Percentiles rank a stretch among this genome's conserved stretches.
These are phyloP conservation scores for Suillus discolor DNA, from an alignment of 768 basidiomycete species.

Conservation along the genomic window DNA sequence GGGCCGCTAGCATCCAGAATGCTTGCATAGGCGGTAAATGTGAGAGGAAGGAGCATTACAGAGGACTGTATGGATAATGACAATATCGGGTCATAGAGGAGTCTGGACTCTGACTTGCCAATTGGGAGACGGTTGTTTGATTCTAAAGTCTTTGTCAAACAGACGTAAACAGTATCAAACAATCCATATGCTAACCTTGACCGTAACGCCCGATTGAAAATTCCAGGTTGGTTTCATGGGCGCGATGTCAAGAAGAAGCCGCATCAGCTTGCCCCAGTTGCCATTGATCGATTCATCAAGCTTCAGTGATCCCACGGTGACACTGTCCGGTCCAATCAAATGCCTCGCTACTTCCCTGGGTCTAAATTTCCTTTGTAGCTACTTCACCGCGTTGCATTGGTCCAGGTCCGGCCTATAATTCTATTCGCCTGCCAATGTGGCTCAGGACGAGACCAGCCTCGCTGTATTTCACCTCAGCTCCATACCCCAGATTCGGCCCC, in stretches of 20 bases:
- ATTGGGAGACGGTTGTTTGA: slow-evolving; percentile 28
- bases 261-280: neutral
- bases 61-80: neutral
- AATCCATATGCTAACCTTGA: neutral
- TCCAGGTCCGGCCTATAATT: too few species aligned
- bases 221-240: neutral
- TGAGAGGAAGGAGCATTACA: slow-evolving; percentile 30
- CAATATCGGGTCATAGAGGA: neutral
- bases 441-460: neutral
- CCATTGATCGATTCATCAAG: neutral
- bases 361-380: neutral
- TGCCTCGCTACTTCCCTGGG: neutral
- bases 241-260: neutral
- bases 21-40: slow-evolving; percentile 20
- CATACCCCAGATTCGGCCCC: slow-evolving; percentile 10
- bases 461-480: neutral
- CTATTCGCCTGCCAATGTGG: neutral
- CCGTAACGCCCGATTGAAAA: neutral
- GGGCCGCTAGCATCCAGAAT: neutral
- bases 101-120: slow-evolving; percentile 6
- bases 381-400: neutral
- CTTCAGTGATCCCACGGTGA: neutral
- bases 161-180: slow-evolving; percentile 6
- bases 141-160: slow-evolving; percentile 32
- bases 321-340: neutral